Evolutionary conservation across 495 filamentous ascomycete genomes (phyloP).

Genomic region (Thermochaetoides thermophila): DNA sequence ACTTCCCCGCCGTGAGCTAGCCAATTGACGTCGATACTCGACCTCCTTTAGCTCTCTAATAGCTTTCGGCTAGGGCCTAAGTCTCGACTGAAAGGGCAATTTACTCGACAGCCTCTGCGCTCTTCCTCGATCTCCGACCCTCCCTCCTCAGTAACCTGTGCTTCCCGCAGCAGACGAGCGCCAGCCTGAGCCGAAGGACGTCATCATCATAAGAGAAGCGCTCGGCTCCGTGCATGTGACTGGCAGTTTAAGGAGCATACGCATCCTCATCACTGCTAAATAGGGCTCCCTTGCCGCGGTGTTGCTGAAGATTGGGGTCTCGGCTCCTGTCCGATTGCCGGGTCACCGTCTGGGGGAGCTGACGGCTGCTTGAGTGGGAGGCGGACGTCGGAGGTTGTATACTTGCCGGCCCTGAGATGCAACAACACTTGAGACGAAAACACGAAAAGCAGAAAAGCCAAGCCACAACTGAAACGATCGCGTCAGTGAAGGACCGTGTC

Average conservation of each 20-base stretch:
- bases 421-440: conserved; percentile 14
- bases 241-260: too few relatives aligned
- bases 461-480: too few relatives aligned
- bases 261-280: conserved; percentile 40
- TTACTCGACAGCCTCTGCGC: not conserved
- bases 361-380: conserved; percentile 15
- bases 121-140: conserved; percentile 1
- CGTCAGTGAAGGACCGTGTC: too few relatives aligned
- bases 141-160: not conserved
- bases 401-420: conserved; percentile 15
- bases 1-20: conserved; percentile 5
- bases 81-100: not conserved
- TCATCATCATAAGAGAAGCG: conserved; percentile 1
- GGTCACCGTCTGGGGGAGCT: conserved; percentile 33
- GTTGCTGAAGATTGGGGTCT: conserved; percentile 43
- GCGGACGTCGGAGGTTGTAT: conserved; percentile 10
- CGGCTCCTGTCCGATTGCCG: conserved; percentile 24
- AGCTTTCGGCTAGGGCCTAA: too few relatives aligned
- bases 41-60: too few relatives aligned
- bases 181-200: too few relatives aligned
- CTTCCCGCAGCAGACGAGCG: not conserved
- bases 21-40: conserved; percentile 11
- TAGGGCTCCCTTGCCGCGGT: conserved; percentile 41
- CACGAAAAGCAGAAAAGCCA: not conserved
- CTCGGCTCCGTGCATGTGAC: too few relatives aligned